These are phyloP conservation scores for Xanthoceras sorbifolium DNA, from an alignment of 345 rosid genomes.

Conservation along the genomic window DNA sequence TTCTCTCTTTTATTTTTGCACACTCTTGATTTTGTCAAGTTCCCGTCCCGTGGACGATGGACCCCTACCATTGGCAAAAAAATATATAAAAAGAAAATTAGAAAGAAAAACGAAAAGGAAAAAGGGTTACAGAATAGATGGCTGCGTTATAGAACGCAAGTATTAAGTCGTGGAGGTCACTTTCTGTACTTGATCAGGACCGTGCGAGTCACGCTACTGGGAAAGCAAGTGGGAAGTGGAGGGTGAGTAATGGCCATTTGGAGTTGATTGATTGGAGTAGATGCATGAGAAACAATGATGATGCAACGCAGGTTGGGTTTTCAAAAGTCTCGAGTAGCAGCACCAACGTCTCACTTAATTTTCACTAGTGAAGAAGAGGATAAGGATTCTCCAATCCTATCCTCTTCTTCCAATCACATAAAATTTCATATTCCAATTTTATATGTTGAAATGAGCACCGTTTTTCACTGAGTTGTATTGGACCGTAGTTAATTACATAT, in stretches of 20 bases:
- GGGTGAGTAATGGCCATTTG: neutral
- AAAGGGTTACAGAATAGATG: no score
- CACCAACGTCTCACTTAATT: constrained; percentile 4
- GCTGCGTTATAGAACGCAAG: neutral
- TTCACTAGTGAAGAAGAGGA: constrained; percentile 8
- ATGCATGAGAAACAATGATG: neutral
- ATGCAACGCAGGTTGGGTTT: neutral
- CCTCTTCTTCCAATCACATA: no score
- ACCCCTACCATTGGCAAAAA: no score
- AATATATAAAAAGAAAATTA: no score
- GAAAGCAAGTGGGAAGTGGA: neutral
- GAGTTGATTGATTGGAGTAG: neutral
- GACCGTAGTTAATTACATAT: no score
- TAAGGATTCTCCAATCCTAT: neutral
- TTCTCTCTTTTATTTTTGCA: no score
- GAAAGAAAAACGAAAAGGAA: no score
- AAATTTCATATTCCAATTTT: no score
- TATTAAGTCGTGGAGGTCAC: neutral
- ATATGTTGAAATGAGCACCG: no score
- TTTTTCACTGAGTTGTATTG: no score
- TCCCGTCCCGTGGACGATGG: no score
- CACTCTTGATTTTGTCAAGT: no score
- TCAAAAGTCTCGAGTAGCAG: neutral
- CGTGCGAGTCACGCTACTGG: neutral
- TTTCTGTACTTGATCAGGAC: neutral